Evolutionary conservation across 1,284 basidiomycete genomes (phyloP), one percentile per base, ranked within the genome.

Genomic region (Ceratobasidium sp.): DNA sequence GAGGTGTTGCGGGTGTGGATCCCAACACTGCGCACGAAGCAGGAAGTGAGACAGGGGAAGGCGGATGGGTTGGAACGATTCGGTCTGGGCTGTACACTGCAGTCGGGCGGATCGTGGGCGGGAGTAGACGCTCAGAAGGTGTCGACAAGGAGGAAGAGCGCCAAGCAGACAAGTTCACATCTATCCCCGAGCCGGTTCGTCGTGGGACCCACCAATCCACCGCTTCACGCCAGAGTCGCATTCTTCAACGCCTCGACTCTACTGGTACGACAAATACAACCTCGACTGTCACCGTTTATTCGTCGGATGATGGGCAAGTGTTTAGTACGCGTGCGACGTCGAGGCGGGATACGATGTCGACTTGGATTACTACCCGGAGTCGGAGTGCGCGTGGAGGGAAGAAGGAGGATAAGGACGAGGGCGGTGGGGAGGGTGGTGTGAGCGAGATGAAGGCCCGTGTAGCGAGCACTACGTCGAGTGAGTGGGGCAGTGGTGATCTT

Each of bases 301-400:
- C 71, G 12, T 64, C 72, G 26, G 72, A 76, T 13, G 61, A 51
- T 10, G 72, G 61, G 18, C 23, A 44, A 13, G 28, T 76, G 6
- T 66, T 76, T 40, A 76, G 58, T 56, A 73, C 61, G 7, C 61
- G 53, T 46, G 73, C 73, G 7, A 76, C 73, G 13, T 76, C 73
- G 61, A 46, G 73, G 39, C 33, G 73, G 53, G 63, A 56, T 58
- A 76, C 73, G 15, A 56, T 42, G 2, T 76, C 72, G 46, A 76
- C 72, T n/a, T 49, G 60, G 28, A 23, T n/a, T 40, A 63, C 61
- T 39, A 63, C 61, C 15, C 61, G 61, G 13, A 63, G 61, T 63
- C 18, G 61, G 49, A 76, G 72, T 44, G 55, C 23, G 3, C 39
- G 71, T 10, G 56, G 58, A 42, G 56, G 44, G 15, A 44, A 33